phyloP scores from a whole-genome alignment of 2,329 filamentous ascomycete species.

The Penicillium nordicum region DNA sequence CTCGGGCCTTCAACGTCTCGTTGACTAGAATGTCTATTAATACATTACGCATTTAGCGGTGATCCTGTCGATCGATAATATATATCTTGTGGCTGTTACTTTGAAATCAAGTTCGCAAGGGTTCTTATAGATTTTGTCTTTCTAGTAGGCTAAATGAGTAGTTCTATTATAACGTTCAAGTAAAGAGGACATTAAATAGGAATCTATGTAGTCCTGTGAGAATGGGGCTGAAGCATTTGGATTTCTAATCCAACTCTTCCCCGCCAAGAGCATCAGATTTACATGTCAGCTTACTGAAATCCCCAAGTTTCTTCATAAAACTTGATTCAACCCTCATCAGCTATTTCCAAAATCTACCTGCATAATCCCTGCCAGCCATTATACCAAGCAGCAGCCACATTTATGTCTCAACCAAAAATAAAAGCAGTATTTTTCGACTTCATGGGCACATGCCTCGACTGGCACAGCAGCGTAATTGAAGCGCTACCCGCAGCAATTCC shows the following conservation, averaged over 20 bases:
- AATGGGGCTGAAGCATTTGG: background rate
- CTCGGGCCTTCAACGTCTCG: background rate
- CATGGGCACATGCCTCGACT: conserved; percentile 58
- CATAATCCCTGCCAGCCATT: background rate
- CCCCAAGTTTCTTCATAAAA: no score
- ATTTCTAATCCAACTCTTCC: background rate
- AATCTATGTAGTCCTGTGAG: no score
- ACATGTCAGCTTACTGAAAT: background rate
- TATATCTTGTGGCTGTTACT: background rate
- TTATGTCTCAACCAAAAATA: conserved; percentile 20
- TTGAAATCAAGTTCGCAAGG: background rate
- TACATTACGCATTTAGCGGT: background rate
- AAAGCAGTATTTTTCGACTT: conserved; percentile 56
- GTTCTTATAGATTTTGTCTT: background rate
- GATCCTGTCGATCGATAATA: background rate
- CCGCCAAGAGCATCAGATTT: background rate
- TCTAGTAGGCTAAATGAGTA: background rate
- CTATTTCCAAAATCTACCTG: background rate
- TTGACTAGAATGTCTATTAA: background rate
- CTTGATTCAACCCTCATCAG: no score
- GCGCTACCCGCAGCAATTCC: conserved; percentile 37
- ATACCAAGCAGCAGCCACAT: background rate
- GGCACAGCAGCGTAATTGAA: conserved; percentile 45
- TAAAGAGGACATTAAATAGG: no score
- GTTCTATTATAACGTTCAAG: no score